These are phyloP conservation scores for Podila epigama DNA, from an alignment of 192 early-diverging fungal species.

Conservation along the genomic window DNA sequence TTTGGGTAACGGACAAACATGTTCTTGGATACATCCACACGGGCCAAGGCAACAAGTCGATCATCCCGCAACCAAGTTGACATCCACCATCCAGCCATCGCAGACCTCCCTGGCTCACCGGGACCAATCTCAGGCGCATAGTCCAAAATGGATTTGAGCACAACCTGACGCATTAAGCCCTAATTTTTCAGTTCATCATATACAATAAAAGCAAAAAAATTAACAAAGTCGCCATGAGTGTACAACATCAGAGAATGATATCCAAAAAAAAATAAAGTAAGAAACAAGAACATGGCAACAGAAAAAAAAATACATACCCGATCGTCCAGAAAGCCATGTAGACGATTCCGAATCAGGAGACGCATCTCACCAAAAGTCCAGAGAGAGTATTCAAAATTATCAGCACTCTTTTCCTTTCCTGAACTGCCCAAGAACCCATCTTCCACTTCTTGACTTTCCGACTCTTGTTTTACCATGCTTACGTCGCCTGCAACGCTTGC, in stretches of 20 bases:
- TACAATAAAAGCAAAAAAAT: not conserved
- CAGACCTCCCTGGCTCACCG: slow-evolving; percentile 5
- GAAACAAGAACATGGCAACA: not conserved
- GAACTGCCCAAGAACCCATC: not conserved
- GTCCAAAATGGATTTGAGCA: slow-evolving; percentile 30
- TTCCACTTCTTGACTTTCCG: not conserved
- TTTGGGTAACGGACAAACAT: slow-evolving; percentile 38
- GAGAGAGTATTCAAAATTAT: slow-evolving; percentile 35
- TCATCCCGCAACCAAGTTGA: slow-evolving; percentile 41
- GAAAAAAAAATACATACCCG: slow-evolving; percentile 4
- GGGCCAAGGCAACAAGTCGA: slow-evolving; percentile 25
- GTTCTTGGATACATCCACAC: slow-evolving; percentile 35
- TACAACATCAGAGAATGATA: too few relatives aligned
- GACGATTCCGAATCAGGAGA: slow-evolving; percentile 29
- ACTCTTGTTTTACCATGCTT: not conserved
- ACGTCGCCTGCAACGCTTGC: not conserved
- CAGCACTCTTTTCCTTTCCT: not conserved
- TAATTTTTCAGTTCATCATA: not conserved
- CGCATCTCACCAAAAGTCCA: slow-evolving; percentile 38
- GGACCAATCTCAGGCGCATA: slow-evolving; percentile 37
- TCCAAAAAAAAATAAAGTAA: too few relatives aligned
- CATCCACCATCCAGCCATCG: slow-evolving; percentile 48
- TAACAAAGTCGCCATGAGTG: too few relatives aligned
- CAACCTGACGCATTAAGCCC: slow-evolving; percentile 28
- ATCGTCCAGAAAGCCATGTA: slow-evolving; percentile 32